Evolutionary conservation across 2,329 filamentous ascomycete species (phyloP).

Genomic region (Phialemoniopsis sp.): DNA sequence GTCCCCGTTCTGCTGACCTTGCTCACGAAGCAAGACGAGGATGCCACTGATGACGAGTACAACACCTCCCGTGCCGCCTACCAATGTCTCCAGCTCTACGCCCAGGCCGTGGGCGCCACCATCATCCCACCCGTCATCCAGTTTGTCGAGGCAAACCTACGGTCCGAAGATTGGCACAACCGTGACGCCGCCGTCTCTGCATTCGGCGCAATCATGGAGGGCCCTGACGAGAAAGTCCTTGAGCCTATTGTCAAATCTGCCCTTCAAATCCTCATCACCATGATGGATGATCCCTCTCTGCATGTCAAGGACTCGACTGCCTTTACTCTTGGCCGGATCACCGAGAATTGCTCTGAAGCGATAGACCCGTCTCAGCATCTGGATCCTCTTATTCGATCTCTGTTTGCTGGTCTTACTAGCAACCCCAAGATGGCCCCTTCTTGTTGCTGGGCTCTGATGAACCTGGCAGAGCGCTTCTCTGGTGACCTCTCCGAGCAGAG

Average conservation of each 20-base stretch:
- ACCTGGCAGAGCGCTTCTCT: slow-evolving; percentile 91
- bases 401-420: slow-evolving; percentile 86
- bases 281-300: slow-evolving; percentile 86
- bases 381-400: slow-evolving; percentile 76
- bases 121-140: slow-evolving; percentile 82
- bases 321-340: slow-evolving; percentile 93
- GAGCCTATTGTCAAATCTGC: slow-evolving; percentile 96
- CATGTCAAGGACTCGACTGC: slow-evolving; percentile 95
- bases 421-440: slow-evolving; percentile 96
- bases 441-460: slow-evolving; percentile 99
- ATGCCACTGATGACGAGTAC: slow-evolving; percentile 95
- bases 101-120: slow-evolving; percentile 81
- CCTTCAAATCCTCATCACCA: slow-evolving; percentile 80
- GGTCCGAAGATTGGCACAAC: slow-evolving; percentile 88
- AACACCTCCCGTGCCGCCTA: slow-evolving; percentile 93
- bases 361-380: slow-evolving; percentile 84
- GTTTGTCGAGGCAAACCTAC: slow-evolving; percentile 90
- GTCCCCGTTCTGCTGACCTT: slow-evolving; percentile 86
- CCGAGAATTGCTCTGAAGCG: slow-evolving; percentile 85
- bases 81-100: slow-evolving; percentile 92
- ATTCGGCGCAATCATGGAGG: slow-evolving; percentile 98
- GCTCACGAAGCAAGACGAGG: slow-evolving; percentile 95
- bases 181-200: slow-evolving; percentile 95
- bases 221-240: slow-evolving; percentile 86
- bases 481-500: slow-evolving; percentile 72